These are phyloP conservation scores for Eimeria sp. DNA, from an alignment of 169 alveolate species.

Conservation along the genomic window DNA sequence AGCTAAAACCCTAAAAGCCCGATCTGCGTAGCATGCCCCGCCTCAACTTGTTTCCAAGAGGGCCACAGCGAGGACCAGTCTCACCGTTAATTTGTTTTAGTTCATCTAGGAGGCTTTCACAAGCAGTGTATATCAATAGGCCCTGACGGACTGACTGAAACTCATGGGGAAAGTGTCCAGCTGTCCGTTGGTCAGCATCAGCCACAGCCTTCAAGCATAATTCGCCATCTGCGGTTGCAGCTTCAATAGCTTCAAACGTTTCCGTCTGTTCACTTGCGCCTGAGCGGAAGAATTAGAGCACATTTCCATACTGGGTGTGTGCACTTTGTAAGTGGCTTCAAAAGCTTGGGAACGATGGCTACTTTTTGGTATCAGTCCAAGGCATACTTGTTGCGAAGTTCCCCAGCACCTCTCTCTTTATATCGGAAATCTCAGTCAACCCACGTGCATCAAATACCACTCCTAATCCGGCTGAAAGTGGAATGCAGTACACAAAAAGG, in stretches of 20 bases:
- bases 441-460: background rate
- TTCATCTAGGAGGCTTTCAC: background rate
- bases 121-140: constrained; percentile 46
- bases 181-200: background rate
- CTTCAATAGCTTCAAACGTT: constrained; percentile 23
- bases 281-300: background rate
- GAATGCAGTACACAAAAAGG: background rate
- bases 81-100: background rate
- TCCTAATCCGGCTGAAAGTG: constrained; percentile 14
- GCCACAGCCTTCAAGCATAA: background rate
- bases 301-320: background rate
- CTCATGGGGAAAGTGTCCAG: constrained; percentile 55
- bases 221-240: constrained; percentile 56
- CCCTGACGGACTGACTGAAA: constrained; percentile 56
- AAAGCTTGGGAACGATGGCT: background rate
- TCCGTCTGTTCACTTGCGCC: constrained; percentile 23
- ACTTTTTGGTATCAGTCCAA: background rate
- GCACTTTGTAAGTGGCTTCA: background rate
- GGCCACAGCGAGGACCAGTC: background rate
- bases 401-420: background rate
- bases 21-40: too few relatives aligned
- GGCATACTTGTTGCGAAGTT: background rate
- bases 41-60: too few relatives aligned
- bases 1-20: background rate
- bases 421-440: background rate